phyloP scores from a whole-genome alignment of 768 basidiomycete genomes.

The Holtermanniella nyarrowii region DNA sequence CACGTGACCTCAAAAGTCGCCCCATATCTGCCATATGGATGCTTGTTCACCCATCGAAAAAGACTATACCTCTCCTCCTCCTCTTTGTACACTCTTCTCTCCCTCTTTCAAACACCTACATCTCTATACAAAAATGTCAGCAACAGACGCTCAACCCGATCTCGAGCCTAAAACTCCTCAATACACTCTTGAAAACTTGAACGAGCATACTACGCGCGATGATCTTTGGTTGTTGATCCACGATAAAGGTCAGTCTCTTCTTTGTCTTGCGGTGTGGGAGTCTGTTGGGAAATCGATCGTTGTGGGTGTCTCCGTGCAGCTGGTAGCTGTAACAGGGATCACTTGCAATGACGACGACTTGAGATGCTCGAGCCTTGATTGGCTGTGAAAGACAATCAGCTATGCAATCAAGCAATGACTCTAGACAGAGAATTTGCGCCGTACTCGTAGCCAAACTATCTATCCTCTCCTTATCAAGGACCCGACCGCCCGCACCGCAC shows the following conservation, averaged over 20 bases:
- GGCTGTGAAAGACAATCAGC: no score
- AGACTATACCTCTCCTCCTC: neutral
- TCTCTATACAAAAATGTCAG: constrained; percentile 7
- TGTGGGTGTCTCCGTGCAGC: no score
- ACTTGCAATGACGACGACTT: neutral
- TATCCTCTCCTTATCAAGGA: constrained; percentile 16
- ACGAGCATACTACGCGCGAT: constrained; percentile 62
- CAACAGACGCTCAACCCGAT: constrained; percentile 1
- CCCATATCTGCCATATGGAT: no score
- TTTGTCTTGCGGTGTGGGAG: neutral
- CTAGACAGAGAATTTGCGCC: neutral
- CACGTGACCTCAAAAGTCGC: no score
- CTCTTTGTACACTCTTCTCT: no score
- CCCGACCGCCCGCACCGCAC: no score
- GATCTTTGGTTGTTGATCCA: constrained; percentile 71
- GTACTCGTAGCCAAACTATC: constrained; percentile 5
- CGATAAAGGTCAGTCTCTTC: constrained; percentile 56
- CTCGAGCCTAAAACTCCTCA: neutral
- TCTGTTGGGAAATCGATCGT: no score
- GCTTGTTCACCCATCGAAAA: no score
- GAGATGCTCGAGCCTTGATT: neutral
- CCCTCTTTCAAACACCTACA: neutral
- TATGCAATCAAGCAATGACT: no score
- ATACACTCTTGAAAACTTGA: constrained; percentile 57
- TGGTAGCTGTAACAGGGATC: neutral